These are phyloP conservation scores for Furcasterigmium furcatum DNA, from an alignment of 2,329 filamentous ascomycete genomes.

Conservation along the genomic window DNA sequence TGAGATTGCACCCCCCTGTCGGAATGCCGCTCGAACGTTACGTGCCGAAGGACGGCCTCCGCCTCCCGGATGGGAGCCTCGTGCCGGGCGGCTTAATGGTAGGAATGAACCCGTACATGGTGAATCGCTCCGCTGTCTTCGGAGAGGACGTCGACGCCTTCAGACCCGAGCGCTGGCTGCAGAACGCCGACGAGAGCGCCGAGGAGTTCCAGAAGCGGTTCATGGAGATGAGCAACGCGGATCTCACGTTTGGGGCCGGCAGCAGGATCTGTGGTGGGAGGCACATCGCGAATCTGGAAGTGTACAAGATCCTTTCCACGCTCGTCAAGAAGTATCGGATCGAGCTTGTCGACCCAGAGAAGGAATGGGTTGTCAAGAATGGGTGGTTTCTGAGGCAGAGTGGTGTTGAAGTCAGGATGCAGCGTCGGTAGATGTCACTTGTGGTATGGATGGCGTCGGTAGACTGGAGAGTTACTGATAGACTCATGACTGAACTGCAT, in stretches of 20 bases:
- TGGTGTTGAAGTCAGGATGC: constrained; percentile 6
- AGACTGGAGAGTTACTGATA: too few relatives aligned
- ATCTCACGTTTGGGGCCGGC: constrained; percentile 47
- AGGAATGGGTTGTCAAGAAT: constrained; percentile 8
- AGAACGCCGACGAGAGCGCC: constrained; percentile 40
- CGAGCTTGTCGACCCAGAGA: constrained; percentile 20
- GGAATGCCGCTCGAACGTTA: constrained; percentile 42
- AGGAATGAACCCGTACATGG: constrained; percentile 51
- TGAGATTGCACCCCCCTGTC: constrained; percentile 54
- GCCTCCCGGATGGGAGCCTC: constrained; percentile 44
- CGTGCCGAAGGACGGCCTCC: constrained; percentile 34
- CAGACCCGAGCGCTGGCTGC: constrained; percentile 53
- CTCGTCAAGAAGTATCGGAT: constrained; percentile 38
- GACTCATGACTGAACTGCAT: too few relatives aligned
- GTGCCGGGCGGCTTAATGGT: constrained; percentile 50
- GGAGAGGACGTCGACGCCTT: constrained; percentile 49
- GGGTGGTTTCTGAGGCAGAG: constrained; percentile 11
- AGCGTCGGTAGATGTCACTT: background rate
- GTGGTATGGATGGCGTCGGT: too few relatives aligned
- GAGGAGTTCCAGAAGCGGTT: constrained; percentile 33
- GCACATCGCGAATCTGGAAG: constrained; percentile 52
- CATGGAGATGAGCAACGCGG: constrained; percentile 5
- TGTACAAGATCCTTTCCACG: constrained; percentile 60
- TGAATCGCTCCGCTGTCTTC: constrained; percentile 48
- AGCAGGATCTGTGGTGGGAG: constrained; percentile 52